Percentiles rank a stretch among this genome's conserved stretches.
These are phyloP conservation scores for Globisporangium cylindrosporum DNA, from an alignment of 352 stramenopile genomes.

Conservation along the genomic window DNA sequence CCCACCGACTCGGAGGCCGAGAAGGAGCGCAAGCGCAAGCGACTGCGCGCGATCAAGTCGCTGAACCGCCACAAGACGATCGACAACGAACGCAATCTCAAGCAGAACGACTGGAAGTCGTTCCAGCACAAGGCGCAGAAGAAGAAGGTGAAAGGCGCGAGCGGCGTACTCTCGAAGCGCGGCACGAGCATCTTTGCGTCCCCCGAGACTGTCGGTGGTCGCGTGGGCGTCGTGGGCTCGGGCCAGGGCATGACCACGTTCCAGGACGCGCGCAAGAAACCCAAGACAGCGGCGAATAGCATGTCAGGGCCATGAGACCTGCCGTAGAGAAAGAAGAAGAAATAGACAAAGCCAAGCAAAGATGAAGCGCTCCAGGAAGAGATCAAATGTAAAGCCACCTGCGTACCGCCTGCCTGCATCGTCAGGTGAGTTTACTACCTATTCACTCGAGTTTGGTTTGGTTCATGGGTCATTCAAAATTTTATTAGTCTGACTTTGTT, in stretches of 20 bases:
- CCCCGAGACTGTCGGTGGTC: slow-evolving; percentile 75
- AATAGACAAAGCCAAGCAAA: neutral
- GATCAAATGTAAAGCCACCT: neutral
- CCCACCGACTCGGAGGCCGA: slow-evolving; percentile 82
- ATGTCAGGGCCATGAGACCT: neutral
- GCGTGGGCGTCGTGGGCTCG: slow-evolving; percentile 85
- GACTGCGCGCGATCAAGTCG: slow-evolving; percentile 79
- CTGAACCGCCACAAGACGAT: slow-evolving; percentile 85
- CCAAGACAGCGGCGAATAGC: slow-evolving; percentile 27
- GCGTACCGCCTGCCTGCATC: too few relatives aligned
- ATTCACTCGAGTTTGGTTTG: too few relatives aligned
- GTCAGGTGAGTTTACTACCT: too few relatives aligned
- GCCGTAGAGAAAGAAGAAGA: neutral
- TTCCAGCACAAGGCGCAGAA: slow-evolving; percentile 84
- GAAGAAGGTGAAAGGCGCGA: slow-evolving; percentile 65
- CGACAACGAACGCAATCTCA: slow-evolving; percentile 80
- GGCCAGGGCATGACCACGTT: slow-evolving; percentile 87
- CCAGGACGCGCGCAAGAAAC: slow-evolving; percentile 70
- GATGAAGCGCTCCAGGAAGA: neutral
- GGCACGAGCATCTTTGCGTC: slow-evolving; percentile 90
- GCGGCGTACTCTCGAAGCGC: slow-evolving; percentile 69
- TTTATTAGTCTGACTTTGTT: too few relatives aligned
- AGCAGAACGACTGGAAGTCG: slow-evolving; percentile 84
- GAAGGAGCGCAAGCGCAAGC: slow-evolving; percentile 84
- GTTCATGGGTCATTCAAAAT: too few relatives aligned